These are phyloP conservation scores for Chaetoceros tenuissimus DNA, from an alignment of 108 stramenopile species.

Conservation along the genomic window DNA sequence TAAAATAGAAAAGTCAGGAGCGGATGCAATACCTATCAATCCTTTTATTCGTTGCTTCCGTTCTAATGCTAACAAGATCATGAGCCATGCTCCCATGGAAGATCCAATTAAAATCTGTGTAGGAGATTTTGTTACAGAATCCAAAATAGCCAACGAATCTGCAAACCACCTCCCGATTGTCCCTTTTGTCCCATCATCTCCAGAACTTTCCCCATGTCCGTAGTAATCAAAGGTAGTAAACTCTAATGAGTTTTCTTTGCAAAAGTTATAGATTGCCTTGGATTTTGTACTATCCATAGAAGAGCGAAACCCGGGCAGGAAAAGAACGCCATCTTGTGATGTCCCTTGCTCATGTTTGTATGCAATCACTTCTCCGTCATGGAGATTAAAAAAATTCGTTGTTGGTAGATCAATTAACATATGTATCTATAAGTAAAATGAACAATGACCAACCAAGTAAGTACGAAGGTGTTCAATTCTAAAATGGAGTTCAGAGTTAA, in stretches of 20 bases:
- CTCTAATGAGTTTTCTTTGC: not conserved
- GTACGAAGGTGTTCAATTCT: too few relatives aligned
- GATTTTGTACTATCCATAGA: not conserved
- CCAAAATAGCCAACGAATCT: not conserved
- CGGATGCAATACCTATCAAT: slow-evolving; percentile 30
- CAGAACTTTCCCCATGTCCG: not conserved
- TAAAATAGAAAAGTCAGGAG: slow-evolving; percentile 19
- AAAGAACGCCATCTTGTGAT: not conserved
- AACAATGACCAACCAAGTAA: too few relatives aligned
- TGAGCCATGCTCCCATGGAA: slow-evolving; percentile 39
- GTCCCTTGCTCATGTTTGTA: not conserved
- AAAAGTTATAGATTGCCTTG: not conserved
- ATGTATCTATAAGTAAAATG: too few relatives aligned
- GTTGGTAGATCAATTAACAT: too few relatives aligned
- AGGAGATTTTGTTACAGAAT: not conserved
- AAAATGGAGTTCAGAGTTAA: too few relatives aligned
- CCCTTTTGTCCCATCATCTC: not conserved
- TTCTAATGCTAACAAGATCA: slow-evolving; percentile 18
- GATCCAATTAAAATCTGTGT: slow-evolving; percentile 22
- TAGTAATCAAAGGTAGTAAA: slow-evolving; percentile 1
- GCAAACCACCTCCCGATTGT: slow-evolving; percentile 1
- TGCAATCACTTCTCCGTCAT: not conserved
- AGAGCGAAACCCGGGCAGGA: slow-evolving; percentile 1
- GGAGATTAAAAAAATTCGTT: not conserved
- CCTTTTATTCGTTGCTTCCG: slow-evolving; percentile 12